phyloP scores from a whole-genome alignment of 805 yeast genomes.

The Ogataea paraovalis region DNA sequence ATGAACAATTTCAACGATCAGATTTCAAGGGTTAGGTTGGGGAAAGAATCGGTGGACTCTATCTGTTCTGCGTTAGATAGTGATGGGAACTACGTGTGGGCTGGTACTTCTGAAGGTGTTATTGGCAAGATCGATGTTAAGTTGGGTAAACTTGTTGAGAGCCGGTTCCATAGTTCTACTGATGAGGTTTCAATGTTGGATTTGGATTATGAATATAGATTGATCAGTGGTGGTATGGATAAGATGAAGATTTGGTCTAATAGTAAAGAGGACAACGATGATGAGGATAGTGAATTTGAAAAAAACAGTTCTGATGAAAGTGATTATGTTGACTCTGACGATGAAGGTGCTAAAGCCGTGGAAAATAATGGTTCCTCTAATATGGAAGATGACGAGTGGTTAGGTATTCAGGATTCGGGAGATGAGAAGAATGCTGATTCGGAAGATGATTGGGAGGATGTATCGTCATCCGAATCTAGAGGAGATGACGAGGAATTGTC shows the following conservation, averaged over 20 bases:
- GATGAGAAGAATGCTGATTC: slow-evolving; percentile 3
- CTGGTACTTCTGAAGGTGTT: slow-evolving; percentile 76
- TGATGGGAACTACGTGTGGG: slow-evolving; percentile 59
- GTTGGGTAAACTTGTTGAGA: slow-evolving; percentile 58
- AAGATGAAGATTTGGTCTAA: slow-evolving; percentile 71
- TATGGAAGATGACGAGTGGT: slow-evolving; percentile 10
- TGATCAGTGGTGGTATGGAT: slow-evolving; percentile 83
- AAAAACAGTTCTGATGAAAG: slow-evolving; percentile 9
- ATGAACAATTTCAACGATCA: slow-evolving; percentile 74
- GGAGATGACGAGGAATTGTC: no score
- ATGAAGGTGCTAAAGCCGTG: slow-evolving; percentile 4
- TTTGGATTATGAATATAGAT: slow-evolving; percentile 73
- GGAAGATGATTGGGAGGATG: slow-evolving; percentile 3
- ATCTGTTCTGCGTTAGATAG: slow-evolving; percentile 53
- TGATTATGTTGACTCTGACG: slow-evolving; percentile 14
- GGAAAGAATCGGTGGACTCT: slow-evolving; percentile 64
- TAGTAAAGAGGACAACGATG: slow-evolving; percentile 30
- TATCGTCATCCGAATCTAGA: not conserved
- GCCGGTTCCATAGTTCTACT: slow-evolving; percentile 57
- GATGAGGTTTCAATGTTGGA: slow-evolving; percentile 81
- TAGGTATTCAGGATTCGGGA: slow-evolving; percentile 4
- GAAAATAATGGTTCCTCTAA: slow-evolving; percentile 9
- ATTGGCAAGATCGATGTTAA: slow-evolving; percentile 65
- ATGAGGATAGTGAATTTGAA: slow-evolving; percentile 9
- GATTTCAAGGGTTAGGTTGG: slow-evolving; percentile 65